phyloP scores from a whole-genome alignment of 1,139 yeast species.

The Lodderomyces jiufengensis region DNA sequence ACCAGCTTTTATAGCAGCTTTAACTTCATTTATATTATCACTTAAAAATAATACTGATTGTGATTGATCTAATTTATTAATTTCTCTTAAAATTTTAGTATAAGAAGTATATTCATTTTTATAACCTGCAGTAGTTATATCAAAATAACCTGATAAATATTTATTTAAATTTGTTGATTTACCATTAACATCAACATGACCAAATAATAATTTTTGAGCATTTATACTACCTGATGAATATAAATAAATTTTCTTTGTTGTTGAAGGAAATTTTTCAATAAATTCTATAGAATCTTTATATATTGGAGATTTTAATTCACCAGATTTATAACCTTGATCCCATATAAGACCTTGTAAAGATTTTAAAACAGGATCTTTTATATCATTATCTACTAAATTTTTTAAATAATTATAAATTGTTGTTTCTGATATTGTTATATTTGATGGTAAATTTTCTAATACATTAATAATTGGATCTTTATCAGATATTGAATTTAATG shows the following conservation, averaged over 20 bases:
- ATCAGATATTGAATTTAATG: conserved; percentile 2
- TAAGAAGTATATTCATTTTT: conserved; percentile 63
- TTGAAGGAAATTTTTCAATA: conserved; percentile 36
- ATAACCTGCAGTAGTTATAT: conserved; percentile 79
- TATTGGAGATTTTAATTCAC: conserved; percentile 74
- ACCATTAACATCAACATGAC: conserved; percentile 45
- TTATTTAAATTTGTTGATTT: conserved; percentile 48
- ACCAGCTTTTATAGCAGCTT: conserved; percentile 71
- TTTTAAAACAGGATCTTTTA: conserved; percentile 77
- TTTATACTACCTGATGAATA: conserved; percentile 90
- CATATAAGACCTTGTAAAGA: conserved; percentile 81
- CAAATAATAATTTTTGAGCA: conserved; percentile 78
- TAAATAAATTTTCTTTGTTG: conserved; percentile 47
- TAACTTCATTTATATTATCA: conserved; percentile 65
- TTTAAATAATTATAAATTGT: conserved; percentile 45
- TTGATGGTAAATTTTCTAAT: conserved; percentile 44
- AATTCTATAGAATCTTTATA: conserved; percentile 67
- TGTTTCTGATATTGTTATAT: conserved; percentile 21
- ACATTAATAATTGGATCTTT: conserved; percentile 23
- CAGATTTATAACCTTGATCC: conserved; percentile 72
- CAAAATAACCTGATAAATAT: conserved; percentile 66
- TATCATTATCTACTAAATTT: conserved; percentile 57
- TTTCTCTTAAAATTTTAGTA: conserved; percentile 47
- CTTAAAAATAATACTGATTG: conserved; percentile 60
- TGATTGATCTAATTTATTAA: conserved; percentile 27